A percentile compares a stretch with the other conserved stretches of the same genome.
phyloP scores from a whole-genome alignment of 805 yeast species.

The Candida ulmi region DNA sequence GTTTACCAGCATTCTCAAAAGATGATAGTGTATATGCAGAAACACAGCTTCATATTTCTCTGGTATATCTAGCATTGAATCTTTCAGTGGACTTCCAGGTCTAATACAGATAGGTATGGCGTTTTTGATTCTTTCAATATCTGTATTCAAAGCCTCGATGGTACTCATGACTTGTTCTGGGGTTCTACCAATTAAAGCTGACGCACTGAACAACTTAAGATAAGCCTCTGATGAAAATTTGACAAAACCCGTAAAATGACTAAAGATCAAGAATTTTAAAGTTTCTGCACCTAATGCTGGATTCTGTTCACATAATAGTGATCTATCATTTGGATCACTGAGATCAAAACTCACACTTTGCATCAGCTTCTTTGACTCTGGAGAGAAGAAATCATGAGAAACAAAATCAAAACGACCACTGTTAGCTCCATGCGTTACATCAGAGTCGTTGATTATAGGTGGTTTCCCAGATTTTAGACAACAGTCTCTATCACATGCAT shows the following conservation, averaged over 20 bases:
- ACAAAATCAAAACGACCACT: background rate
- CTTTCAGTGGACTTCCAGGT: conserved; percentile 5
- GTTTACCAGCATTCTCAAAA: conserved; percentile 17
- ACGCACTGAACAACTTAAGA: conserved; percentile 14
- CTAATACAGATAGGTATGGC: conserved; percentile 9
- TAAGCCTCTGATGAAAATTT: conserved; percentile 13
- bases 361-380: background rate
- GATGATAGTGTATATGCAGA: conserved; percentile 17
- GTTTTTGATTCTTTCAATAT: conserved; percentile 9
- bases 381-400: background rate
- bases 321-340: background rate
- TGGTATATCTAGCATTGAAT: background rate
- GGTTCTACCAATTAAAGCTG: conserved; percentile 11
- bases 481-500: conserved; percentile 38
- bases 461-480: conserved; percentile 45
- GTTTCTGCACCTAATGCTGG: conserved; percentile 1
- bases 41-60: conserved; percentile 6
- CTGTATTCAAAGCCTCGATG: conserved; percentile 13
- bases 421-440: conserved; percentile 19
- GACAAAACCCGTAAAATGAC: conserved; percentile 6
- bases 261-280: conserved; percentile 5
- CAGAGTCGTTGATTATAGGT: conserved; percentile 37
- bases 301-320: background rate
- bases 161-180: conserved; percentile 11
- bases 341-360: conserved; percentile 1